Evolutionary conservation across 2,329 filamentous ascomycete genomes (phyloP), one percentile per base, ranked within the genome.

Genomic region (Phialophora expanda): DNA sequence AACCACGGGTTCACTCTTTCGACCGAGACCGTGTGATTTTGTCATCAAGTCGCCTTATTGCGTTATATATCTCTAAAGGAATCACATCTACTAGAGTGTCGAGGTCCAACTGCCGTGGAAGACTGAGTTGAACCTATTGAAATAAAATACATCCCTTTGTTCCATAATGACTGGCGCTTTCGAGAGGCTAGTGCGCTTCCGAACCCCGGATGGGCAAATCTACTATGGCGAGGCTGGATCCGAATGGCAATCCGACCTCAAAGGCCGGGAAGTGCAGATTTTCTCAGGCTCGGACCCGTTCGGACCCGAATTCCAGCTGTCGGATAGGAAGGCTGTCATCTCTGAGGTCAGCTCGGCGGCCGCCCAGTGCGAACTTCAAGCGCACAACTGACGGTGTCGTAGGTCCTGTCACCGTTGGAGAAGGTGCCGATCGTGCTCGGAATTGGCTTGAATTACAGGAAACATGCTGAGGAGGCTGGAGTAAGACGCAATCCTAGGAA

Each of bases 381-480:
- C 17, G 7, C 44, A 24, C 26, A 14, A 28, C 44, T 63, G n/a
- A 55, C 51, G 14, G 17, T 14, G 46, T 0, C 79, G 78, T 1
- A 81, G 71, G 6, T 76, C 70, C 67, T 82, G 78, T 67, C 82
- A 82, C 3, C 83, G 82, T 69, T 66, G 38, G 28, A 53, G 9
- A 50, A 30, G 17, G 61, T 66, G 3, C 69, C 71, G 2, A 56
- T 72, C 28, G 60, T 68, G 1, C 55, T 70, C 7, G 69, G 69
- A 12, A 68, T 72, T 12, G 69, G 69, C 1, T 44, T 72, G 46
- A 72, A 71, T 55, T 71, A 70, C 51, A 66, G 61, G 30, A 56
- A 69, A 28, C 69, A 71, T 46, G 65, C 69, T 5, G 58, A 69
- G 34, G 69, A 71, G 58, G 70, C 69, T 2, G 65, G 62, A 22